phyloP scores from a whole-genome alignment of 2,329 filamentous ascomycete genomes.

The Botrytis squamosa region DNA sequence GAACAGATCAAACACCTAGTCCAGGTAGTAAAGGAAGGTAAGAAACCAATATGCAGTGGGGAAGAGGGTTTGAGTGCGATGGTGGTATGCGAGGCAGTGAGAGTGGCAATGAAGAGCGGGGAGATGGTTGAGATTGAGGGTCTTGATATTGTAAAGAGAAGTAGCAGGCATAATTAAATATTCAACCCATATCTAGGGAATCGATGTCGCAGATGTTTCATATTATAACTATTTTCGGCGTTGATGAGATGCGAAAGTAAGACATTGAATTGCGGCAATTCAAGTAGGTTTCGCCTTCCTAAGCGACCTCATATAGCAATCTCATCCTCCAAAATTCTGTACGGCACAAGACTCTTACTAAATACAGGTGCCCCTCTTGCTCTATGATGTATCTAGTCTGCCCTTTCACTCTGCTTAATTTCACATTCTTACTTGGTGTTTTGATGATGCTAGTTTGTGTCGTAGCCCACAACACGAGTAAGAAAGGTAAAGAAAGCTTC shows the following conservation, averaged over 20 bases:
- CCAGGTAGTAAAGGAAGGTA: not conserved
- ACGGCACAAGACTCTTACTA: not conserved
- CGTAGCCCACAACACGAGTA: not conserved
- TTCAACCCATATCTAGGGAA: not conserved
- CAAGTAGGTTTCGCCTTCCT: not conserved
- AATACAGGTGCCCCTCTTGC: not conserved
- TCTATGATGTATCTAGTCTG: not conserved
- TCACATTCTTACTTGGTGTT: not conserved
- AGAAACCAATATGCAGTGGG: not conserved
- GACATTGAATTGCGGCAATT: not conserved
- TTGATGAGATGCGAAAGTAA: not conserved
- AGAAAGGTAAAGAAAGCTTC: not conserved
- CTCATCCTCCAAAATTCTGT: not conserved
- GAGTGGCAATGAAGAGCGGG: constrained; percentile 44
- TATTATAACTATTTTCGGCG: not conserved
- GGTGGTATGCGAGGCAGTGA: constrained; percentile 52
- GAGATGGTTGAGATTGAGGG: constrained; percentile 26
- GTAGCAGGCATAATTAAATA: not conserved
- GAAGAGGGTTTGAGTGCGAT: not conserved
- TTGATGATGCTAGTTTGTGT: no score
- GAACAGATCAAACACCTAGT: not conserved
- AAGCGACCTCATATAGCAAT: not conserved
- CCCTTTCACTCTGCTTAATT: not conserved
- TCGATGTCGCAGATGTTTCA: not conserved
- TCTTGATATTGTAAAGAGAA: constrained; percentile 20